phyloP scores from a whole-genome alignment of 192 early-diverging fungal genomes.

The Coemansia sp. region DNA sequence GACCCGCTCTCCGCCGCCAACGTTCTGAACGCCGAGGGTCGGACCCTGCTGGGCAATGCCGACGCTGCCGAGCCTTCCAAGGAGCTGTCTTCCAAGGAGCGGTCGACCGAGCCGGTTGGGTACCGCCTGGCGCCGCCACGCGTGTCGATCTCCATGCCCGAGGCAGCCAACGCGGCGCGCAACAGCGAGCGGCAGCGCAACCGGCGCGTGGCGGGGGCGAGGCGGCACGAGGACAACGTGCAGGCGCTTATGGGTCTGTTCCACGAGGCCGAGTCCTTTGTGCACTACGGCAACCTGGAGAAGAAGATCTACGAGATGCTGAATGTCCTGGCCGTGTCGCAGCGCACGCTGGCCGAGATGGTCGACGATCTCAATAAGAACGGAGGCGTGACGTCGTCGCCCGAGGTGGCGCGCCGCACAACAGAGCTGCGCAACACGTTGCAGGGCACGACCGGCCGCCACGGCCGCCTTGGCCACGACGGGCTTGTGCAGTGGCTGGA shows the following conservation, averaged over 20 bases:
- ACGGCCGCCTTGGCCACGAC: conserved; percentile 60
- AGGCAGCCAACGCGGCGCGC: conserved; percentile 34
- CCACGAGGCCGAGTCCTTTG: conserved; percentile 42
- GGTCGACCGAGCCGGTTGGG: conserved; percentile 11
- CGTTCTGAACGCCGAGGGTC: conserved; percentile 51
- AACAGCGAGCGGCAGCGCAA: conserved; percentile 31
- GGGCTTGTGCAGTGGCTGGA: conserved; percentile 60
- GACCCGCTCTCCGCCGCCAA: conserved; percentile 54
- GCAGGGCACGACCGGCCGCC: conserved; percentile 46
- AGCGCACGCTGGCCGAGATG: conserved; percentile 36
- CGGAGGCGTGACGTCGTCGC: conserved; percentile 18
- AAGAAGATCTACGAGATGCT: conserved; percentile 25
- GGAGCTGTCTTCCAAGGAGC: neutral
- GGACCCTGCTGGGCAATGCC: conserved; percentile 31
- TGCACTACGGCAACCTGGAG: conserved; percentile 39
- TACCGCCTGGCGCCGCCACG: conserved; percentile 38
- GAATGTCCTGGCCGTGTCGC: conserved; percentile 15
- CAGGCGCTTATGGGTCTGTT: conserved; percentile 47
- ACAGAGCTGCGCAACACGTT: conserved; percentile 38
- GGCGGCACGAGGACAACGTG: conserved; percentile 37
- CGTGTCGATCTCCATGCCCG: conserved; percentile 30
- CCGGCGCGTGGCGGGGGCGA: conserved; percentile 8
- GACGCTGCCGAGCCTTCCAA: neutral
- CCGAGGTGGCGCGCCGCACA: conserved; percentile 25
- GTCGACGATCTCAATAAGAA: conserved; percentile 22